These are phyloP conservation scores for Ascocoryne sarcoides DNA, from an alignment of 2,329 filamentous ascomycete species.

Conservation along the genomic window DNA sequence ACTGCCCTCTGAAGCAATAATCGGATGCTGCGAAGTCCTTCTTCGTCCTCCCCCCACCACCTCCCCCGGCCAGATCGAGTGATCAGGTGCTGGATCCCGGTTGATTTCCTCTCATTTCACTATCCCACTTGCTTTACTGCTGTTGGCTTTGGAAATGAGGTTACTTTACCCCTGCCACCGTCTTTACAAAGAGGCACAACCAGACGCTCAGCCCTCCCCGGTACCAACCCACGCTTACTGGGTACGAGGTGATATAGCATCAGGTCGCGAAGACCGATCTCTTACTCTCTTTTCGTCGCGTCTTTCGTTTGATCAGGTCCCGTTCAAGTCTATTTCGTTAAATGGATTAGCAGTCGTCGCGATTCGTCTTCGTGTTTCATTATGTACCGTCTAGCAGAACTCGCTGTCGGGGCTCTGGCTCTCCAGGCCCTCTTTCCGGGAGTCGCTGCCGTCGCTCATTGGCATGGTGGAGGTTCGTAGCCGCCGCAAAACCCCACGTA, in stretches of 20 bases:
- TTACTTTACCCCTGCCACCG: neutral
- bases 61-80: neutral
- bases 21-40: too few species aligned
- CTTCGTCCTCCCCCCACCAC: neutral
- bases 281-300: constrained; percentile 3
- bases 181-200: constrained; percentile 5
- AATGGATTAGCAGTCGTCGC: constrained; percentile 5
- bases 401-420: constrained; percentile 13
- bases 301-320: constrained; percentile 5
- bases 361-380: constrained; percentile 6
- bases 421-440: constrained; percentile 15
- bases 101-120: neutral
- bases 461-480: constrained; percentile 5
- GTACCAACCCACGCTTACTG: neutral
- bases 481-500: too few species aligned
- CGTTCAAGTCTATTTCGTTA: constrained; percentile 3
- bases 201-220: constrained; percentile 9
- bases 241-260: neutral
- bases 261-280: neutral
- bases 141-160: neutral
- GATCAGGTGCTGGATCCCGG: neutral
- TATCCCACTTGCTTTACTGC: neutral
- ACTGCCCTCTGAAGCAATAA: neutral
- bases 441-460: constrained; percentile 7
- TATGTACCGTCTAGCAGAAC: constrained; percentile 13